phyloP scores from a whole-genome alignment of 1,284 basidiomycete species.

The Ustilago sp. region DNA sequence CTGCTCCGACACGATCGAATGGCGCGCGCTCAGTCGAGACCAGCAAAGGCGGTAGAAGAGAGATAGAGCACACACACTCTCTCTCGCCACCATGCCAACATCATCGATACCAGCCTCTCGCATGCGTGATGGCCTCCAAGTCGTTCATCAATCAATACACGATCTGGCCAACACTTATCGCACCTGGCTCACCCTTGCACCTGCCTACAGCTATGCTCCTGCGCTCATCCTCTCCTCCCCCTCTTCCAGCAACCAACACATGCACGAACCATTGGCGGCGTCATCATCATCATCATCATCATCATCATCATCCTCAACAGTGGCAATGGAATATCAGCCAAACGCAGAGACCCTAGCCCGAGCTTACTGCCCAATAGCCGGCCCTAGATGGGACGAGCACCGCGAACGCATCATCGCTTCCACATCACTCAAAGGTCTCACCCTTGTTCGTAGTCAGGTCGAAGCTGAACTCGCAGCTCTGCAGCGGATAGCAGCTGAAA shows the following conservation, averaged over 20 bases:
- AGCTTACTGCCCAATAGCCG: constrained; percentile 41
- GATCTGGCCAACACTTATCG: constrained; percentile 32
- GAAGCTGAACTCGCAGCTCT: constrained; percentile 41
- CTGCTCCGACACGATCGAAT: neutral
- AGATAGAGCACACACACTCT: no score
- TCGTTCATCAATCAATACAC: constrained; percentile 36
- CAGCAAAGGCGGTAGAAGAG: neutral
- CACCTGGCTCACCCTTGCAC: constrained; percentile 36
- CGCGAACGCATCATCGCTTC: constrained; percentile 32
- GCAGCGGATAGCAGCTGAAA: constrained; percentile 26
- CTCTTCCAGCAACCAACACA: neutral
- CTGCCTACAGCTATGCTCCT: constrained; percentile 42
- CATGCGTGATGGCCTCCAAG: constrained; percentile 33
- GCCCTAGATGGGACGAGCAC: constrained; percentile 46
- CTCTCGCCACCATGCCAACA: constrained; percentile 18
- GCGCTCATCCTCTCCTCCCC: constrained; percentile 4
- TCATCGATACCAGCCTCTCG: constrained; percentile 35
- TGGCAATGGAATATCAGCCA: neutral
- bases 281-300: constrained; percentile 1
- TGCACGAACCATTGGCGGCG: neutral
- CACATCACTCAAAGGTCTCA: constrained; percentile 50
- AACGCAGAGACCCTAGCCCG: constrained; percentile 31
- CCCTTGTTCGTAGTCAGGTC: constrained; percentile 33
- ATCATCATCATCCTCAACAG: neutral
- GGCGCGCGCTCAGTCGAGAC: neutral